A percentile compares a stretch with the other conserved stretches of the same genome.
These are phyloP conservation scores for Aquanectria penicillioides DNA, from an alignment of 2,329 filamentous ascomycete species.

Conservation along the genomic window DNA sequence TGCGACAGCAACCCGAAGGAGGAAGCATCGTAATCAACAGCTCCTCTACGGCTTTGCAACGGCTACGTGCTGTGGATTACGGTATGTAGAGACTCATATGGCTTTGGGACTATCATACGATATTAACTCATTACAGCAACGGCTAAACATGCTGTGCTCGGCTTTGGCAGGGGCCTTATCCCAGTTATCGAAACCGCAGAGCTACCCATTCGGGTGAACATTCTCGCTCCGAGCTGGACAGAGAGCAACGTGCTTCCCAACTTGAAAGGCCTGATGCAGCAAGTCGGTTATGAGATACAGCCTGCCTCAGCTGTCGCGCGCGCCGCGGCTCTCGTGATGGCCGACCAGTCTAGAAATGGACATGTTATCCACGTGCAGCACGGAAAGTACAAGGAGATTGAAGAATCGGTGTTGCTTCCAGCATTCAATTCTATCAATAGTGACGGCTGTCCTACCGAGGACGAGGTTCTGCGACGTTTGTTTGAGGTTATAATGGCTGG, in stretches of 20 bases:
- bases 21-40: constrained; percentile 65
- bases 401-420: constrained; percentile 54
- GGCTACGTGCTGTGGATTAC: constrained; percentile 62
- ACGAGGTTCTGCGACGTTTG: too few relatives aligned
- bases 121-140: constrained; percentile 47
- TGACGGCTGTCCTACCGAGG: constrained; percentile 46
- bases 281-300: constrained; percentile 55
- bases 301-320: constrained; percentile 57
- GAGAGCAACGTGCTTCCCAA: constrained; percentile 57
- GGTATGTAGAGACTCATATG: constrained; percentile 33
- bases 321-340: constrained; percentile 60
- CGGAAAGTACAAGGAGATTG: constrained; percentile 63
- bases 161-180: constrained; percentile 60
- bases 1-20: constrained; percentile 57
- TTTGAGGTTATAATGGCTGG: too few relatives aligned
- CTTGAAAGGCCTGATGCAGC: constrained; percentile 48
- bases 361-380: constrained; percentile 61
- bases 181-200: constrained; percentile 47
- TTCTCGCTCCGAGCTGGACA: constrained; percentile 65
- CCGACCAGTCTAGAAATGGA: constrained; percentile 57
- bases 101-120: too few relatives aligned
- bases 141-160: constrained; percentile 65
- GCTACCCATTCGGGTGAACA: constrained; percentile 65
- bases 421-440: constrained; percentile 46
- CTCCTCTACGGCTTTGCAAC: constrained; percentile 61